Base-by-base conservation (phyloP, 768 basidiomycete species). In the Hemileccinum rubropunctum region DNA sequence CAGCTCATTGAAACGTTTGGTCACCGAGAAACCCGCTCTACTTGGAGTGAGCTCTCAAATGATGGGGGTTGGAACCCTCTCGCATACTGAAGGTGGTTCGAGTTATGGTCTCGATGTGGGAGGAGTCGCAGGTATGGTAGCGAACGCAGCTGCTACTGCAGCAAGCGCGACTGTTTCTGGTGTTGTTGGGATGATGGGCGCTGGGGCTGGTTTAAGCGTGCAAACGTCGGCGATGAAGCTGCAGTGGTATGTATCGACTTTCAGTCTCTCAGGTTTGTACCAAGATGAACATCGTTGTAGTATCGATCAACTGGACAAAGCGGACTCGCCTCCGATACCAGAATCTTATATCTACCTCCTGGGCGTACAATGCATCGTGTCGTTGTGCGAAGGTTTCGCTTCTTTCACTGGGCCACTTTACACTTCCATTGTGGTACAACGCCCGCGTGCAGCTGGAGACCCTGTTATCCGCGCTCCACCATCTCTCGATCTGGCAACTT, bases 271-370 rank as follows among this genome's bases (percentile, higher is more conserved):
- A 20, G 17, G 34, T 20, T 23, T 21, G 9, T 40, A 12, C 8
- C 30, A 6, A 32, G 28, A n/a, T 34, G 18, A 33, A 43, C n/a
- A 10, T 20, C 34, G 8, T 1, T 15, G 5, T 59, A 97, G 95
- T 65, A 98, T 99, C 58, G 95, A 99, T 65, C 97, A 98, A 67
- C 81, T 98, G 12, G 95, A 99, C 73, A 99, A 99, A 67, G 88
- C 92, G 0, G 97, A 99, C 58, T 83, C 94, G 0, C 97, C 97
- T 0, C 76, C 83, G 0, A 94, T 98, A 46, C 95, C 97, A 0
- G 97, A 99, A 51, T 78, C 88, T 4, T 98, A 99, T 64, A 80
- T 95, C 54, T 95, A 95, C 63, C 85, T 99, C 8, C 80, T 99
- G 2, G 91, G 84, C 1, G 79, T 97, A 0, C 94, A 98, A 59